Percentiles rank a stretch among this genome's conserved stretches.
phyloP scores from a whole-genome alignment of 1,284 basidiomycete genomes.

The Rhodotorula sp. region DNA sequence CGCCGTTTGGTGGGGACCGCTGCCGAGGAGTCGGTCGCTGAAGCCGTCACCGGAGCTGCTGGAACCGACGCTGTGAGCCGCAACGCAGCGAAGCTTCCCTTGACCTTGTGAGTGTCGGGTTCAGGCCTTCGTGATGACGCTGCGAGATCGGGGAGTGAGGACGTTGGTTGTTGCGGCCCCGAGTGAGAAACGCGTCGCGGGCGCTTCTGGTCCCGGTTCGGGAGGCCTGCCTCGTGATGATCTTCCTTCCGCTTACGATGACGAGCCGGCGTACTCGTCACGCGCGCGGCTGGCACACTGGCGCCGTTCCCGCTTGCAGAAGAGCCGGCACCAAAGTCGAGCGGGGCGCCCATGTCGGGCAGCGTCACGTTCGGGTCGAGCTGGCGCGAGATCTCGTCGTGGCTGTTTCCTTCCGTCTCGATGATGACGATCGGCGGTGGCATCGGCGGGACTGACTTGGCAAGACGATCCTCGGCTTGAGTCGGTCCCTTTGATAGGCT shows the following conservation, averaged over 20 bases:
- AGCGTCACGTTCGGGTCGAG: conserved; percentile 9
- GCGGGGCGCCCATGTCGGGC: conserved; percentile 24
- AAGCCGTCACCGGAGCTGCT: too few relatives aligned
- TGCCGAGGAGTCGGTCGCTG: too few relatives aligned
- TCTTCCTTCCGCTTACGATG: not conserved
- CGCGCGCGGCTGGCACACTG: not conserved
- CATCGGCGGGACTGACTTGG: too few relatives aligned
- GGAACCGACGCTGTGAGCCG: not conserved
- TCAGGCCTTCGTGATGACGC: not conserved
- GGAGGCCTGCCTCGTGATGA: not conserved
- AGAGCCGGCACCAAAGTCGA: not conserved
- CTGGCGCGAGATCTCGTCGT: not conserved
- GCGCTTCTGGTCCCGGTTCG: not conserved
- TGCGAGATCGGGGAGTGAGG: not conserved
- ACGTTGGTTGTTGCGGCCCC: not conserved
- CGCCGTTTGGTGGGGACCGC: not conserved
- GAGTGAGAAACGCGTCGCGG: not conserved
- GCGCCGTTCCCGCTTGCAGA: too few relatives aligned
- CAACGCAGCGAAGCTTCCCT: not conserved
- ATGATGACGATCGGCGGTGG: not conserved
- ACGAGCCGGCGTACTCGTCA: conserved; percentile 14
- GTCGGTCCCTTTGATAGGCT: too few relatives aligned
- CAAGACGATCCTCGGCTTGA: not conserved
- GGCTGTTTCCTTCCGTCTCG: not conserved
- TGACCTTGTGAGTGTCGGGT: not conserved